phyloP scores from a whole-genome alignment of 345 rosid genomes.

The Populus tremula region DNA sequence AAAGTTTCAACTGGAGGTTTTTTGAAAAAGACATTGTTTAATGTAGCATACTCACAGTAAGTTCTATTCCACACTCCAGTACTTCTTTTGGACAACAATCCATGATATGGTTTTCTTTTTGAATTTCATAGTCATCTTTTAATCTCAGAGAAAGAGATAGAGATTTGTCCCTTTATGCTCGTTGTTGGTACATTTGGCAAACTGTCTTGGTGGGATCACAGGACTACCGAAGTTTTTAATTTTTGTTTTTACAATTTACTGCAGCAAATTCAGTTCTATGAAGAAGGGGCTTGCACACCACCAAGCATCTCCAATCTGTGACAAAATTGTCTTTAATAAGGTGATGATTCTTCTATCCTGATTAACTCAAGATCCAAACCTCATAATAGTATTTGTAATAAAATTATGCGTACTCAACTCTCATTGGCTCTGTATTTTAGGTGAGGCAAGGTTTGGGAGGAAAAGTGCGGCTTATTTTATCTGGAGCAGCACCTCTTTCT shows the following conservation, averaged over 20 bases:
- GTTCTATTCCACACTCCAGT: slow-evolving; percentile 21
- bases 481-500: slow-evolving; percentile 96
- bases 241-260: neutral
- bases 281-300: slow-evolving; percentile 54
- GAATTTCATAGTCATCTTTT: neutral
- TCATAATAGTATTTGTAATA: neutral
- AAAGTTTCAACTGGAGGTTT: slow-evolving; percentile 72
- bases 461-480: slow-evolving; percentile 76
- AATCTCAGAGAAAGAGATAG: neutral
- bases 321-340: slow-evolving; percentile 86
- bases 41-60: slow-evolving; percentile 72
- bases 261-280: slow-evolving; percentile 72
- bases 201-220: neutral
- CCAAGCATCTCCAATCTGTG: slow-evolving; percentile 80
- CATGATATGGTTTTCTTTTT: neutral
- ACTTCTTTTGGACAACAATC: neutral
- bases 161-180: neutral
- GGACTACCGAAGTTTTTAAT: neutral
- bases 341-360: slow-evolving; percentile 30
- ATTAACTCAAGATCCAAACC: neutral
- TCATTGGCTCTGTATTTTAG: slow-evolving; percentile 35
- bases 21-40: slow-evolving; percentile 55
- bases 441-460: slow-evolving; percentile 95
- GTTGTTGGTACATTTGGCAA: neutral
- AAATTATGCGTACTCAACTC: slow-evolving; percentile 2